phyloP scores from a whole-genome alignment of 768 basidiomycete genomes.

The Termitomyces sp. region DNA sequence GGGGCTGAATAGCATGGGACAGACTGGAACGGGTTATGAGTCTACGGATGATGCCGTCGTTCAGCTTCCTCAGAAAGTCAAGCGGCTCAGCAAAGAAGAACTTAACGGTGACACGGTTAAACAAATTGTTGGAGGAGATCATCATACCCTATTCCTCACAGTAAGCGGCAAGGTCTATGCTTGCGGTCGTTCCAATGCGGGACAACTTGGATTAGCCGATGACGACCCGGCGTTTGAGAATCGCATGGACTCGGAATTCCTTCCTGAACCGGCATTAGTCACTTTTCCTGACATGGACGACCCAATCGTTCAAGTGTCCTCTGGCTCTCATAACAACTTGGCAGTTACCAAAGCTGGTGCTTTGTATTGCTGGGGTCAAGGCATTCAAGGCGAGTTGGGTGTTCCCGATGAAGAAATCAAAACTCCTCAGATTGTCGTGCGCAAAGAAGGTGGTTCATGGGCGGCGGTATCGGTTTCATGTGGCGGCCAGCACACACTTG shows the following conservation, averaged over 20 bases:
- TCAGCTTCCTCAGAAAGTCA: conserved; percentile 58
- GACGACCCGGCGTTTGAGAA: conserved; percentile 64
- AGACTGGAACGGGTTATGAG: conserved; percentile 57
- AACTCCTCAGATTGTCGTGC: conserved; percentile 63
- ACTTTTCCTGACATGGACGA: conserved; percentile 60
- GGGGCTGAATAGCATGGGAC: conserved; percentile 93
- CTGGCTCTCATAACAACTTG: conserved; percentile 69
- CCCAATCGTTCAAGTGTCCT: conserved; percentile 58
- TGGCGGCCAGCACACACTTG: conserved; percentile 76
- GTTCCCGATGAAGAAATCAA: conserved; percentile 50
- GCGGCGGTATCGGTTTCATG: conserved; percentile 60
- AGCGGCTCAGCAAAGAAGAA: conserved; percentile 52
- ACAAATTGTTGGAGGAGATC: conserved; percentile 78
- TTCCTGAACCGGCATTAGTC: conserved; percentile 61
- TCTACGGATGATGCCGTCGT: conserved; percentile 46
- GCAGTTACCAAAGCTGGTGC: conserved; percentile 64
- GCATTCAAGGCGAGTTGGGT: conserved; percentile 73
- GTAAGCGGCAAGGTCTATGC: conserved; percentile 79
- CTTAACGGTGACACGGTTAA: conserved; percentile 58
- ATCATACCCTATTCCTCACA: conserved; percentile 89
- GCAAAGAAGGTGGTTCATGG: conserved; percentile 68
- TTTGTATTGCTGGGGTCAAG: conserved; percentile 73
- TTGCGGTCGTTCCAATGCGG: conserved; percentile 78
- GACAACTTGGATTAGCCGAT: conserved; percentile 74
- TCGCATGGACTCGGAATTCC: conserved; percentile 47